Conservation (phyloP, 2,329 filamentous ascomycete species). For the Thyridium curvatum region DNA sequence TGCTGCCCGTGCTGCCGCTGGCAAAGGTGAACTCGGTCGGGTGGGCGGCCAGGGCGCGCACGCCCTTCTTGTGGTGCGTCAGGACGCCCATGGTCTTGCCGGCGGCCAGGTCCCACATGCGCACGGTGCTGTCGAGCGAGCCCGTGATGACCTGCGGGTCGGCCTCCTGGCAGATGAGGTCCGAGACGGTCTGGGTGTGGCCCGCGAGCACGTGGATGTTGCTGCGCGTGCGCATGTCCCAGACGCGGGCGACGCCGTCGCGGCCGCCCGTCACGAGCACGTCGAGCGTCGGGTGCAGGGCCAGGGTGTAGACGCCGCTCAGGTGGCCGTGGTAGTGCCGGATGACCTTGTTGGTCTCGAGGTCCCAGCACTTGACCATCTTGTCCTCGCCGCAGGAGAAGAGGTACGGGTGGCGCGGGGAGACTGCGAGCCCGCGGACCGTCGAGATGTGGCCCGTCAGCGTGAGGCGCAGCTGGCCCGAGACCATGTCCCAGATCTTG, state of each 20-base stretch:
- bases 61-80: constrained; percentile 98
- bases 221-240: constrained; percentile 96
- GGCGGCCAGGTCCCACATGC: constrained; percentile 92
- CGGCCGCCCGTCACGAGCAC: constrained; percentile 91
- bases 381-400: constrained; percentile 99
- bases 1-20: constrained; percentile 81
- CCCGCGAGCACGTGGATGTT: constrained; percentile 92
- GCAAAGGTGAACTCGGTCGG: constrained; percentile 96
- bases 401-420: constrained; percentile 87
- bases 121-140: constrained; percentile 87
- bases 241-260: constrained; percentile 90
- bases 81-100: constrained; percentile 94
- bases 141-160: constrained; percentile 92
- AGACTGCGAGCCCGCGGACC: constrained; percentile 86
- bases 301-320: constrained; percentile 88
- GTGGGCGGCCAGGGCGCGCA: constrained; percentile 76
- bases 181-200: constrained; percentile 84
- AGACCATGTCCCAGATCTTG: constrained; percentile 96
- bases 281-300: constrained; percentile 90
- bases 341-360: constrained; percentile 99
- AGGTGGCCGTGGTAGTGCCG: constrained; percentile 96
- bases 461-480: constrained; percentile 76
- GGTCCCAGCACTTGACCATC: constrained; percentile 99
- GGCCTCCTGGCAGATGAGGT: constrained; percentile 88
- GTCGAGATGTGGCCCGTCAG: constrained; percentile 93